phyloP scores from a whole-genome alignment of 805 yeast species.

The Ogataea zsoltii region DNA sequence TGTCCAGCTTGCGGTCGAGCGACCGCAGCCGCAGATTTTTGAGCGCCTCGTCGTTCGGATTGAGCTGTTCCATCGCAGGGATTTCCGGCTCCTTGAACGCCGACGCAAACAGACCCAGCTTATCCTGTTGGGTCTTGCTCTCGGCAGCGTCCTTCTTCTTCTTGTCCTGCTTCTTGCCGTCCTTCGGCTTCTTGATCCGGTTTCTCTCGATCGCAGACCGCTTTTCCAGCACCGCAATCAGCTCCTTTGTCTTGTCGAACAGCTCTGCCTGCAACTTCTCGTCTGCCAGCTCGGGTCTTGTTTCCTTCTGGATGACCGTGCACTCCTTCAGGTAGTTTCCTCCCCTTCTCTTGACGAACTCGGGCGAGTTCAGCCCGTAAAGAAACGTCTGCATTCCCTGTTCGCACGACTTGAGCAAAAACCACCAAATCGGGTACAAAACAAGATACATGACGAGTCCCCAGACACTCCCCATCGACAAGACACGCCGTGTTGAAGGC shows the following conservation, averaged over 20 bases:
- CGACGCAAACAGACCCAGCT: slow-evolving; percentile 23
- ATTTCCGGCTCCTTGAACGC: slow-evolving; percentile 20
- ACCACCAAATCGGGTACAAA: slow-evolving; percentile 79
- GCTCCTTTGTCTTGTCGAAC: slow-evolving; percentile 59
- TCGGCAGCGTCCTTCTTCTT: slow-evolving; percentile 1
- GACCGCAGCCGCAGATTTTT: slow-evolving; percentile 22
- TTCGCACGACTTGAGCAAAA: slow-evolving; percentile 70
- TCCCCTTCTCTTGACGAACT: slow-evolving; percentile 59
- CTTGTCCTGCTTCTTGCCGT: slow-evolving; percentile 1
- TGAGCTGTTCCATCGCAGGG: background rate
- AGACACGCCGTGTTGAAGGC: slow-evolving; percentile 75
- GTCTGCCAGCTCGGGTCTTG: slow-evolving; percentile 58
- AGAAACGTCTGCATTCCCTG: slow-evolving; percentile 82
- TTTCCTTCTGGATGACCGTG: slow-evolving; percentile 46
- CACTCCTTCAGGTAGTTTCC: slow-evolving; percentile 79
- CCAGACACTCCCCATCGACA: slow-evolving; percentile 72
- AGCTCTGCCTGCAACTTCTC: slow-evolving; percentile 64
- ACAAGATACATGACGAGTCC: slow-evolving; percentile 62
- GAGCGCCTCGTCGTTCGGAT: slow-evolving; percentile 12
- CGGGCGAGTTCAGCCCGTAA: slow-evolving; percentile 71
- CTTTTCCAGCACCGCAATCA: slow-evolving; percentile 65
- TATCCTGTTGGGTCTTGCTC: slow-evolving; percentile 10
- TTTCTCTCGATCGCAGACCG: slow-evolving; percentile 70
- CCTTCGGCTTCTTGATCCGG: slow-evolving; percentile 17
- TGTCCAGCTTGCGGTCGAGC: slow-evolving; percentile 26